These are phyloP conservation scores for Pleurostoma richardsiae DNA, from an alignment of 2,329 filamentous ascomycete genomes.

Conservation along the genomic window DNA sequence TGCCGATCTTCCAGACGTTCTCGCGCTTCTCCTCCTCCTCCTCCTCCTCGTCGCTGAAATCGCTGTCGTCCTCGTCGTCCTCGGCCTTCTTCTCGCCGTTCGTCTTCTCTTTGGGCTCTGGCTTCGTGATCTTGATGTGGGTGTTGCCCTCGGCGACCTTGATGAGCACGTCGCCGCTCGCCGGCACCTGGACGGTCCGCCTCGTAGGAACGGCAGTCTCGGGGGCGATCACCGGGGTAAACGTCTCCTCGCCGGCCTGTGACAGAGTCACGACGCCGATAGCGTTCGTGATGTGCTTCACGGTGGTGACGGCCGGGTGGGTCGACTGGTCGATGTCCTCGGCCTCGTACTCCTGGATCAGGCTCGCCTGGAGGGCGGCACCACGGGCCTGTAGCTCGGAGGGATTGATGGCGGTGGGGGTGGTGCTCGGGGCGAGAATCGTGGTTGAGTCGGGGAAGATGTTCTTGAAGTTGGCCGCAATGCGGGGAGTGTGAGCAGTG, in stretches of 20 bases:
- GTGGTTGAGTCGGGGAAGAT: conserved; percentile 78
- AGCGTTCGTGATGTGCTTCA: conserved; percentile 82
- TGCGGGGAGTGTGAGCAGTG: conserved; percentile 87
- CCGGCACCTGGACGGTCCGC: conserved; percentile 72
- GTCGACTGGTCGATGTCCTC: conserved; percentile 95
- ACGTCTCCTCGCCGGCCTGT: conserved; percentile 55
- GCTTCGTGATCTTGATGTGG: conserved; percentile 90
- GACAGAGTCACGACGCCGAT: conserved; percentile 75
- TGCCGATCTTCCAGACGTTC: conserved; percentile 87
- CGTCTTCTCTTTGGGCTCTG: conserved; percentile 70
- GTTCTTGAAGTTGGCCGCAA: conserved; percentile 71
- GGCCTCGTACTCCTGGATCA: conserved; percentile 91
- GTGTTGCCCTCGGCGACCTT: conserved; percentile 83
- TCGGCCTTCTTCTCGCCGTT: conserved; percentile 51
- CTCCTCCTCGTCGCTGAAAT: conserved; percentile 56
- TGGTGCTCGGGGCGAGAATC: conserved; percentile 80
- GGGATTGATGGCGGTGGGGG: conserved; percentile 77
- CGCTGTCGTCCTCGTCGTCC: conserved; percentile 62
- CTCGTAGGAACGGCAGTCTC: conserved; percentile 90
- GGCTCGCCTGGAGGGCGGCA: conserved; percentile 88
- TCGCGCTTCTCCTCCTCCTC: conserved; percentile 85
- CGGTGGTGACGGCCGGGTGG: conserved; percentile 89
- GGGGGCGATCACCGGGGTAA: conserved; percentile 74
- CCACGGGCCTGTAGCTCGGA: conserved; percentile 85
- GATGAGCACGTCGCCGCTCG: conserved; percentile 82